Evolutionary conservation across 371 early-diverging fungal species (phyloP), one percentile per base, ranked within the genome.

Genomic region (Mortierella sp.): DNA sequence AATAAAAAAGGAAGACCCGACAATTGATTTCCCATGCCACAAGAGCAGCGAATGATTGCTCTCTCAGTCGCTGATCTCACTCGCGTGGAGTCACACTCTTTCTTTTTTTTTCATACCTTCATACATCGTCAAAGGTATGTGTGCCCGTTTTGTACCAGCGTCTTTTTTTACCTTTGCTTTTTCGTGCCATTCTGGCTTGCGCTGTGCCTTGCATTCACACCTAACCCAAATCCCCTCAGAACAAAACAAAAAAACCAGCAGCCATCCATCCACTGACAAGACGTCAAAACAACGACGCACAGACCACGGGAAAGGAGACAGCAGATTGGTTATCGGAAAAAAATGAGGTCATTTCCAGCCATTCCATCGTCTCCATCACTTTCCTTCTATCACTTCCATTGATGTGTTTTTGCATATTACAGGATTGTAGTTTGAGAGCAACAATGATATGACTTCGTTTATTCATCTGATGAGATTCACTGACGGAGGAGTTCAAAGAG

Each of bases 401-500:
- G 42, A 5, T 38, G 1, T 38, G 42, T 38, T 38, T 1, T 5
- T 38, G 1, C 42, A 5, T 38, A 38, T 38, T 38, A 5, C 42
- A 38, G 42, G 42, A 38, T 38, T 38, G 42, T 38, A 3, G 42
- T 38, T 58, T 60, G 24, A 48, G 58, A 13, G 55, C 13, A 28
- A 58, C 26, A 11, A n/a, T n/a, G n/a, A n/a, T n/a, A n/a, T n/a
- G n/a, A n/a, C n/a, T n/a, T n/a, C n/a, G n/a, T n/a, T n/a, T 28
- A 60, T 16, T 28, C 16, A 0, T 60, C 28, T 0, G 57, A 6
- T 1, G 34, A 13, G n/a, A 63, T 48, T 21, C n/a, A 70, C 50
- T 50, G 75, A 0, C 72, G 78, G 19, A 78, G 45, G 16, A 85
- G 80, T 45, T 85, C 85, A 74, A 85, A 85, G 50, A 85, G 70